These are phyloP conservation scores for Pseudogymnoascus sp. DNA, from an alignment of 2,329 filamentous ascomycete genomes.

Conservation along the genomic window DNA sequence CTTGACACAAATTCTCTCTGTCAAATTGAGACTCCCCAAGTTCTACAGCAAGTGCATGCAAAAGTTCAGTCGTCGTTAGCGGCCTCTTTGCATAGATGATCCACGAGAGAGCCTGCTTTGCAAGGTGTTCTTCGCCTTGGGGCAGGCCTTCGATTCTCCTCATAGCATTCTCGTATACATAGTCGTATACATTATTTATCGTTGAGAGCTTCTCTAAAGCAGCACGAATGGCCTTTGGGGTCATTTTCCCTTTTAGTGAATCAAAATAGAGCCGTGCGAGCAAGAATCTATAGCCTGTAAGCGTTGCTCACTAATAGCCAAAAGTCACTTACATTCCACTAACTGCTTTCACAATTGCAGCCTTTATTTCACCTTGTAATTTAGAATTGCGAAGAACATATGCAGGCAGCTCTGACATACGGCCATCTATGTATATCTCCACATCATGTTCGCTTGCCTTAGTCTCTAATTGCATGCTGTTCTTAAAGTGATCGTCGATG, in stretches of 20 bases:
- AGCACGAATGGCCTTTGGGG: constrained; percentile 21
- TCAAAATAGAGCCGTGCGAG: constrained; percentile 28
- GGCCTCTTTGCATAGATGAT: constrained; percentile 18
- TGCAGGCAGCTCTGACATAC: constrained; percentile 19
- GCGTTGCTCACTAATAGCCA: not conserved
- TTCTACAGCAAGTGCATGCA: constrained; percentile 29
- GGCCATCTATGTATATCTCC: constrained; percentile 21
- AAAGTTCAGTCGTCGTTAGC: constrained; percentile 25
- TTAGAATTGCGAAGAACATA: constrained; percentile 7
- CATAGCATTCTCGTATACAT: constrained; percentile 26
- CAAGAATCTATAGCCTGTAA: not conserved
- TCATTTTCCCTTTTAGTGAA: constrained; percentile 24
- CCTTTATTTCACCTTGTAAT: constrained; percentile 22
- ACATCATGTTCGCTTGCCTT: constrained; percentile 27
- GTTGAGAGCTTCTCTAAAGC: constrained; percentile 24
- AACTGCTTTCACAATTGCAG: constrained; percentile 18
- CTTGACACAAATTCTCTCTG: constrained; percentile 16
- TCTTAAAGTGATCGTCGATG: constrained; percentile 20
- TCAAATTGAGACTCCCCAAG: constrained; percentile 17
- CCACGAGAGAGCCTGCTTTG: constrained; percentile 24
- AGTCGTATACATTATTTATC: constrained; percentile 13
- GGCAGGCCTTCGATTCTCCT: constrained; percentile 28
- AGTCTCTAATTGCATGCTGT: constrained; percentile 24
- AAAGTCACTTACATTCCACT: constrained; percentile 28
- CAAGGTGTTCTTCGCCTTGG: constrained; percentile 22